Percentiles rank a stretch among this genome's conserved stretches.
Conservation (phyloP, 2,329 filamentous ascomycete genomes). For the Capronia coronata region DNA sequence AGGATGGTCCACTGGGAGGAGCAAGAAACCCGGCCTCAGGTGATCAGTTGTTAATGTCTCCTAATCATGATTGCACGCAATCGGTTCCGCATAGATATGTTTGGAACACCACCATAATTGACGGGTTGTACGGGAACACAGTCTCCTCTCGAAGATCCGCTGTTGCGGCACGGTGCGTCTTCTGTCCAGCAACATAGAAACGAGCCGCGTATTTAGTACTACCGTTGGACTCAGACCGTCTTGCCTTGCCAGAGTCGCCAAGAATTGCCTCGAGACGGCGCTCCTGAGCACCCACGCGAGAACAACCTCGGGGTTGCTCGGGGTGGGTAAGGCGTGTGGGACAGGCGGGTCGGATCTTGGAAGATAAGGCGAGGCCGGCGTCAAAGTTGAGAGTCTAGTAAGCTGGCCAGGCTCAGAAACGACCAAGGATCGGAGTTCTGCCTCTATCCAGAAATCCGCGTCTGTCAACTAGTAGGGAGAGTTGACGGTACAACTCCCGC, state of each 20-base stretch:
- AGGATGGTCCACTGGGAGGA: too few species aligned
- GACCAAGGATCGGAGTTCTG: not conserved
- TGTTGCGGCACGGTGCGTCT: too few species aligned
- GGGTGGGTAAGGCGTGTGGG: not conserved
- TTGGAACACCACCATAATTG: too few species aligned
- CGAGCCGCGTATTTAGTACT: too few species aligned
- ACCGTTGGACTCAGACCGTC: too few species aligned
- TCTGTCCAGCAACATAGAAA: too few species aligned
- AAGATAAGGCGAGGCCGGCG: not conserved
- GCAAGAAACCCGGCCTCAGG: too few species aligned
- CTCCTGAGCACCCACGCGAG: not conserved
- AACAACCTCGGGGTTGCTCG: not conserved
- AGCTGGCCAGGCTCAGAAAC: not conserved
- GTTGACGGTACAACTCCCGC: not conserved
- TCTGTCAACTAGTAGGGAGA: not conserved
- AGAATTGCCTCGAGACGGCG: not conserved
- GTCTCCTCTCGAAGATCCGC: too few species aligned
- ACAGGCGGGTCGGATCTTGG: not conserved
- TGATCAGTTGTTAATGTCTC: too few species aligned
- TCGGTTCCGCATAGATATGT: too few species aligned
- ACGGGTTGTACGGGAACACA: too few species aligned
- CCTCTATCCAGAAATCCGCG: not conserved
- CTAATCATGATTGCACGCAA: too few species aligned
- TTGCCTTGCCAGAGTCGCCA: not conserved
- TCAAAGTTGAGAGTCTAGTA: not conserved